Conservation (phyloP, 371 early-diverging fungal species). For the Mucor ambiguus region DNA sequence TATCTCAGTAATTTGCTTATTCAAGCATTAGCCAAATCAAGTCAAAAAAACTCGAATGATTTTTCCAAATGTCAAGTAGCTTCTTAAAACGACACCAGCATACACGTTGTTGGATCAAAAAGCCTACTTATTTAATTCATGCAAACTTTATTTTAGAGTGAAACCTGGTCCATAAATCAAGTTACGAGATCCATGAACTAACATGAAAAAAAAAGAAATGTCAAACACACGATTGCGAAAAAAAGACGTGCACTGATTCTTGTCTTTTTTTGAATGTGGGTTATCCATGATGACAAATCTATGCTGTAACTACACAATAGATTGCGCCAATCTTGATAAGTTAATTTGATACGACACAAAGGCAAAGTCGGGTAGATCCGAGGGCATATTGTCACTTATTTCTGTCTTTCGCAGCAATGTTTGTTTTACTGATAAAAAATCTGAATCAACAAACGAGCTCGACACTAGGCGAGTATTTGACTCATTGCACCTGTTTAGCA, state of each 20-base stretch:
- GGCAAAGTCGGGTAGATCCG: background rate
- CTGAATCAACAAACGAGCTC: constrained; percentile 1
- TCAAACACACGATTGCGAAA: background rate
- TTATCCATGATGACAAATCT: background rate
- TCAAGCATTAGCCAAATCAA: background rate
- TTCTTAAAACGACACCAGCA: too few species aligned
- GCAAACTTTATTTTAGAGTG: background rate
- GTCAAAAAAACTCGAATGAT: too few species aligned
- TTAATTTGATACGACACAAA: background rate
- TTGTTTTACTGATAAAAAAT: background rate
- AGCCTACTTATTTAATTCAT: background rate
- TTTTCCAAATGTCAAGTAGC: background rate
- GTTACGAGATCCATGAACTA: background rate
- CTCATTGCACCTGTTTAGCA: background rate
- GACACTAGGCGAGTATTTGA: background rate
- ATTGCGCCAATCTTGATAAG: background rate
- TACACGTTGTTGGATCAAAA: background rate
- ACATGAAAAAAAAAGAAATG: background rate
- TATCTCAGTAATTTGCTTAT: background rate
- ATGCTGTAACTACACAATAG: background rate
- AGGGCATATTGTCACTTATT: background rate
- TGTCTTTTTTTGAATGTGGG: background rate
- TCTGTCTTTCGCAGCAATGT: background rate
- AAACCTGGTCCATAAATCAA: background rate
- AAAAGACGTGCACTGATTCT: background rate